Evolutionary conservation across 306 rosid species (phyloP), one percentile per base, ranked within the genome.

Genomic region (Chamaecrista fasciculata): DNA sequence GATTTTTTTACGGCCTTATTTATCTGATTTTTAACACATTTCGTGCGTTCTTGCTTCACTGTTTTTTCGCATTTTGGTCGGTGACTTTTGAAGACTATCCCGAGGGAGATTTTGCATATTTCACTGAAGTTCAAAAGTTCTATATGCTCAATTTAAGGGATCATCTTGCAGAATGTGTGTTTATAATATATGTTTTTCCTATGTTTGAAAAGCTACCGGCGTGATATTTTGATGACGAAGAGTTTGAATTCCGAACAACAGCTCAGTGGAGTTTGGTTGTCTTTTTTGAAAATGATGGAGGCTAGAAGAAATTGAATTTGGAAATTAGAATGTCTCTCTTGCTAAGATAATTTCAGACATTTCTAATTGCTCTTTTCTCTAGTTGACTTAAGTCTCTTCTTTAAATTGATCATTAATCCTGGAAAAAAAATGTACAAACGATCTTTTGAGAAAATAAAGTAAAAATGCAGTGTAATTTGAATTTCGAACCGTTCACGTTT

Each of bases 81-180:
- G 37, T 71, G 19, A 46, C 18, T 15, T 37, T 24, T 63, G 23
- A 25, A 65, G 33, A 49, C 56, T 33, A 11, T 11, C 29, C 28
- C 23, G 20, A 50, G 0, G 19, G 8, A 5, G 15, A 23, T 8
- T 4, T 25, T 25, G 15, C 24, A 10, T 33, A 53, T 39, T 7
- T 49, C 66, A 14, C 43, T 59, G 72, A 33, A 61, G 71, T 76
- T 56, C 66, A 73, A 71, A 40, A 24, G 52, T 39, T 72, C 67
- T 65, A 4, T 62, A 53, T 64, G 39, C 57, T 57, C 8, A 68
- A 33, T 15, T 20, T 37, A 26, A 50, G 46, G 50, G 20, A 39
- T 25, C 9, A n/a, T 9, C 50, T 36, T 37, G 28, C 10, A 19
- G 16, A 67, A 57, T 42, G 16, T 55, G 64, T 64, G 60, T 34